These are phyloP conservation scores for Phaeotremella skinneri DNA, from an alignment of 768 basidiomycete species.

Conservation along the genomic window DNA sequence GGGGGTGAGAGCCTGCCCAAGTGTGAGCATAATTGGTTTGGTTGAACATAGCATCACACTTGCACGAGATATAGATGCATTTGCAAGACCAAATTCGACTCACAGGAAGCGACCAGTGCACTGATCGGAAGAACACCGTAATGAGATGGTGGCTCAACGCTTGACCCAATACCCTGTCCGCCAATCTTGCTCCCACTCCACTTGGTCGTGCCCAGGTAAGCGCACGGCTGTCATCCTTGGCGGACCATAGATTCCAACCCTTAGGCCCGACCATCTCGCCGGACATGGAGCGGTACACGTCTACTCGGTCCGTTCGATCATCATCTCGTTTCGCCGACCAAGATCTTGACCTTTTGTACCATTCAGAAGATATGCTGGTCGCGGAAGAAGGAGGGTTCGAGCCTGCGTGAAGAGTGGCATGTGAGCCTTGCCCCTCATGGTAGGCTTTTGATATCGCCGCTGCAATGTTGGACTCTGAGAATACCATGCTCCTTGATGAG, in stretches of 20 bases:
- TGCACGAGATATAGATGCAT: too few relatives aligned
- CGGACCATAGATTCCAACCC: conserved; percentile 20
- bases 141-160: conserved; percentile 32
- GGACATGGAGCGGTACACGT: neutral
- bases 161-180: conserved; percentile 29
- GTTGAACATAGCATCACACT: too few relatives aligned
- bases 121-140: conserved; percentile 30
- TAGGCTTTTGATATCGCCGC: too few relatives aligned
- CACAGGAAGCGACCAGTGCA: conserved; percentile 36
- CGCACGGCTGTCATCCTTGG: neutral
- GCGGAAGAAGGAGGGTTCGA: too few relatives aligned
- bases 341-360: too few relatives aligned
- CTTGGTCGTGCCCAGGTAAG: conserved; percentile 27
- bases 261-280: neutral
- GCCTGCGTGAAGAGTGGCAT: too few relatives aligned
- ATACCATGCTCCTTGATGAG: too few relatives aligned
- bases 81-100: conserved; percentile 5
- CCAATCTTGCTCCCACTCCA: conserved; percentile 24
- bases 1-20: conserved; percentile 25
- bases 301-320: neutral
- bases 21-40: too few relatives aligned
- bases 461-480: too few relatives aligned
- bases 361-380: too few relatives aligned
- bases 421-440: too few relatives aligned
- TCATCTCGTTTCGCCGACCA: neutral